These are phyloP conservation scores for Castanea crenata DNA, from an alignment of 306 rosid genomes.

Conservation along the genomic window DNA sequence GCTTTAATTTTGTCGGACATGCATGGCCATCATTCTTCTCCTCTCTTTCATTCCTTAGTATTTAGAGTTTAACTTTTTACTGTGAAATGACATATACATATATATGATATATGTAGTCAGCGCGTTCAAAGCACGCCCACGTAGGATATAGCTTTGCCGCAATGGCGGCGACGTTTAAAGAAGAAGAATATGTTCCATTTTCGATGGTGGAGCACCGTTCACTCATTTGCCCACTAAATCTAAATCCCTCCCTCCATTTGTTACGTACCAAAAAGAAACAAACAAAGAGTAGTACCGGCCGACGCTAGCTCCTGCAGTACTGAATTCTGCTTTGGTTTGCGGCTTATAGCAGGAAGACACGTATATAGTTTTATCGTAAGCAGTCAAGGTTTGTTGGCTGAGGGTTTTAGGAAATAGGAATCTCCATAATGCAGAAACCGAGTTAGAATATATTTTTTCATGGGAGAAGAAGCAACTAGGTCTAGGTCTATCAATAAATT, in stretches of 20 bases:
- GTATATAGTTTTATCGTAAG: background rate
- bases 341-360: background rate
- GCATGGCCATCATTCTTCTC: background rate
- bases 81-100: too few relatives aligned
- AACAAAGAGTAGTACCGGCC: background rate
- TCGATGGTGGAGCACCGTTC: constrained; percentile 24
- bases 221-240: constrained; percentile 18
- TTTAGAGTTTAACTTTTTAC: too few relatives aligned
- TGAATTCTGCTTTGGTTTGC: background rate
- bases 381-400: background rate
- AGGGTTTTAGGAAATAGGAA: too few relatives aligned
- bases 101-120: background rate
- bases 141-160: constrained; percentile 3
- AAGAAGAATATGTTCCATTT: constrained; percentile 52
- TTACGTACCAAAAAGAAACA: constrained; percentile 27
- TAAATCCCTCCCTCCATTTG: constrained; percentile 31
- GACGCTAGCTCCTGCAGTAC: background rate
- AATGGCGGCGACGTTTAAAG: background rate
- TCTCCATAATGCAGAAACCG: too few relatives aligned
- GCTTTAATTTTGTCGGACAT: constrained; percentile 38
- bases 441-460: too few relatives aligned
- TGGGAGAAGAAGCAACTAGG: too few relatives aligned
- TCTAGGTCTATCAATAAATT: too few relatives aligned
- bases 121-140: constrained; percentile 25
- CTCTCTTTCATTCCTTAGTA: too few relatives aligned